A percentile compares a stretch with the other conserved stretches of the same genome.
Conservation (phyloP, 768 basidiomycete genomes). For the Infundibulicybe gibba region DNA sequence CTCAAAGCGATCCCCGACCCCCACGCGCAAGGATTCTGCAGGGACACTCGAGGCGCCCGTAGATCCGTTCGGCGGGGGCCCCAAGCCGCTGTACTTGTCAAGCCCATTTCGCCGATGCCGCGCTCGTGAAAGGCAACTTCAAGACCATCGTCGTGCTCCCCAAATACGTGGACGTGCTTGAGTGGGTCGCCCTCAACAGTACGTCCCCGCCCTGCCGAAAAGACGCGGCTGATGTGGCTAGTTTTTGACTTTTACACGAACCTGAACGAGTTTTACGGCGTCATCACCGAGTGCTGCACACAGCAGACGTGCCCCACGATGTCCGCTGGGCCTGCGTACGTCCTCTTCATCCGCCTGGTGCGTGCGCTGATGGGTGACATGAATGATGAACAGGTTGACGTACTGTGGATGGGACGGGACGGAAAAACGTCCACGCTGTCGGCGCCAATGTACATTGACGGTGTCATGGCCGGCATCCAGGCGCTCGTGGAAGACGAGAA, state of each 20-base stretch:
- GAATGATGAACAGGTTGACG: conserved; percentile 74
- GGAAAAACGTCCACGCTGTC: conserved; percentile 85
- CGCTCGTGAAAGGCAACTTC: conserved; percentile 96
- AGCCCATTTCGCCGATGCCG: conserved; percentile 94
- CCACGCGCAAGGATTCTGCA: conserved; percentile 24
- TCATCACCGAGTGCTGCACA: conserved; percentile 91
- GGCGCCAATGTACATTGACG: conserved; percentile 96
- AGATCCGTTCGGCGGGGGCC: conserved; percentile 28
- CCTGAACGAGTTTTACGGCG: conserved; percentile 94
- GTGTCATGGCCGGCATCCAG: conserved; percentile 96
- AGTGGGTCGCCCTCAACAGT: conserved; percentile 97
- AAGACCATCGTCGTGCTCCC: conserved; percentile 97
- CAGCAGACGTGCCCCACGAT: conserved; percentile 87
- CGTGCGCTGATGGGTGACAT: too few species aligned
- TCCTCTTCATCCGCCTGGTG: too few species aligned
- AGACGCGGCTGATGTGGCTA: conserved; percentile 21
- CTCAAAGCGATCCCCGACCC: conserved; percentile 33
- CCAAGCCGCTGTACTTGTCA: conserved; percentile 83
- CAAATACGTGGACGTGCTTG: conserved; percentile 95
- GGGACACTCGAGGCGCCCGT: conserved; percentile 34
- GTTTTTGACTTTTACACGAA: conserved; percentile 98
- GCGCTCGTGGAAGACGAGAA: conserved; percentile 92
- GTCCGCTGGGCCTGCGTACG: conserved; percentile 84
- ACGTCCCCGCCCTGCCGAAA: conserved; percentile 23
- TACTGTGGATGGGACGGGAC: conserved; percentile 93